Evolutionary conservation across 2,329 filamentous ascomycete species (phyloP), one percentile per base, ranked within the genome.

Genomic region (Epichloe aotearoae): DNA sequence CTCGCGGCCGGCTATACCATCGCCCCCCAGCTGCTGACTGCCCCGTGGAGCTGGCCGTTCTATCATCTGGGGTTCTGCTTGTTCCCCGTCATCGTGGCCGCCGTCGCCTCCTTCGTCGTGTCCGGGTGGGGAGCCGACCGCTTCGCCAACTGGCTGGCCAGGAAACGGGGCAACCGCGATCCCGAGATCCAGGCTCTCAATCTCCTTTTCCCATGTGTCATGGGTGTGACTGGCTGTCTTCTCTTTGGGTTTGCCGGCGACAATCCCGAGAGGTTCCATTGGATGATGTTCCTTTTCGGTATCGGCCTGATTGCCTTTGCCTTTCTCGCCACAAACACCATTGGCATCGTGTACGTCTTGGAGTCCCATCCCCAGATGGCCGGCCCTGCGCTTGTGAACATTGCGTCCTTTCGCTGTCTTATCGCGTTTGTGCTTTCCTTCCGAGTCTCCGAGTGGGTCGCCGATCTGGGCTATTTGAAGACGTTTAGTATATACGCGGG

Each of bases 311-410:
- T 50, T 14, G 48, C 48, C 34, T 50, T 50, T 15, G 17, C 48
- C 8, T 50, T 50, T 38, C 48, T 50, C 14, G 48, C 48, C 33
- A 50, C 48, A 1, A 50, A 50, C 42, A 50, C 48, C 14, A 50
- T 50, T 39, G 48, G 48, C 48, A 50, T 50, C 10, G 48, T 50
- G 23, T 50, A 50, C 40, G 48, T 50, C 3, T 20, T 50, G 15
- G 48, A 50, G 48, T 43, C 34, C 14, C 17, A 38, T 11, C 48
- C 48, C 8, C 19, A 50, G 14, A 15, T 50, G 34, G 40, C 40
- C 30, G 48, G 48, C 12, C 48, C 48, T 14, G 38, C 48, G 8
- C 48, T 50, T 4, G 48, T 50, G 5, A 50, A 50, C 26, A 50
- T 50, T 20, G 48, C 48, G 2, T 50, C 48, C 0, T 50, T 50